These are phyloP conservation scores for Melaleuca quinquenervia DNA, from an alignment of 345 rosid species.

Conservation along the genomic window DNA sequence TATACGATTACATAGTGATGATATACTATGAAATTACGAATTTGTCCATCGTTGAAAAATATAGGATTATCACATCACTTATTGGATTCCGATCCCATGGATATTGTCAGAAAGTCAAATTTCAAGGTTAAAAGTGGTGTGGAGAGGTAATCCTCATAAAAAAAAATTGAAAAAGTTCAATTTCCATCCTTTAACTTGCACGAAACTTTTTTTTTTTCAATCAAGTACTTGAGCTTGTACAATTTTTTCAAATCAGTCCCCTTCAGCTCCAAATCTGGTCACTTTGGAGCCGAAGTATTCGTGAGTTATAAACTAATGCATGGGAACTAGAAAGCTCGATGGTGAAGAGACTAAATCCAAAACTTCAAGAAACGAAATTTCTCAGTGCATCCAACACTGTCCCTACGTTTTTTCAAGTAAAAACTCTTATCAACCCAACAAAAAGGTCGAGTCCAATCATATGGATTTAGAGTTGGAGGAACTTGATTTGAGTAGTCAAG, in stretches of 20 bases:
- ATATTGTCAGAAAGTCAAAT: neutral
- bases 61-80: neutral
- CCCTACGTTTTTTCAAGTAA: neutral
- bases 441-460: neutral
- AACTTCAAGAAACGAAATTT: neutral
- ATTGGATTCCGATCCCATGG: neutral
- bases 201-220: neutral
- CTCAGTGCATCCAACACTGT: neutral
- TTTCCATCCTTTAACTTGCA: too few species aligned
- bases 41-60: neutral
- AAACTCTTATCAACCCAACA: neutral
- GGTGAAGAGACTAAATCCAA: neutral
- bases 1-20: neutral
- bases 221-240: neutral
- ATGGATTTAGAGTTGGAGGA: neutral
- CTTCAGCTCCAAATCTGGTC: neutral
- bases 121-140: neutral
- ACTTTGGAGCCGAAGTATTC: neutral
- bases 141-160: neutral
- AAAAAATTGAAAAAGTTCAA: neutral
- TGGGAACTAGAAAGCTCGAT: neutral
- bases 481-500: neutral
- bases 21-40: neutral
- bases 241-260: neutral
- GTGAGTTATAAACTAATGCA: neutral